These are phyloP conservation scores for Protomyces inouyei DNA, from an alignment of 1,139 yeast genomes.

Conservation along the genomic window DNA sequence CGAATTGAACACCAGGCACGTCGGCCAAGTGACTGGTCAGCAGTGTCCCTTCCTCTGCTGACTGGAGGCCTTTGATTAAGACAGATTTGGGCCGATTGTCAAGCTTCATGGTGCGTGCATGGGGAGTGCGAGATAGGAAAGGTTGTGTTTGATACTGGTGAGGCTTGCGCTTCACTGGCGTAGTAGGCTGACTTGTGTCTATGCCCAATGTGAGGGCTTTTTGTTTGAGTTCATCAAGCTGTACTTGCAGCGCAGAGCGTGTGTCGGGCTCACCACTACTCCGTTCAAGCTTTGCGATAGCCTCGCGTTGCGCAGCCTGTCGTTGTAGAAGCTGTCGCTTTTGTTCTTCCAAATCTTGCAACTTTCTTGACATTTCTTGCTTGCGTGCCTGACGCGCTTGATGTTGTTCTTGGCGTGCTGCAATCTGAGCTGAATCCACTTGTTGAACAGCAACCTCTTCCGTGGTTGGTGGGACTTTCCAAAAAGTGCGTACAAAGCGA, in stretches of 20 bases:
- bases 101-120: conserved; percentile 36
- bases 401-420: conserved; percentile 43
- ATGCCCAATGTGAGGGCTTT: conserved; percentile 41
- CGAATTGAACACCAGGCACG: too few species aligned
- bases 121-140: background rate
- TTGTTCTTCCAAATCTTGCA: conserved; percentile 40
- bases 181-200: conserved; percentile 34
- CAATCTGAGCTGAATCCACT: conserved; percentile 41
- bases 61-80: conserved; percentile 32
- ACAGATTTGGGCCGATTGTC: conserved; percentile 44
- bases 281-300: conserved; percentile 35
- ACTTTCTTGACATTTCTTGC: conserved; percentile 39
- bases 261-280: conserved; percentile 32
- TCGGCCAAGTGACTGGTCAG: too few species aligned
- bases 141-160: conserved; percentile 13
- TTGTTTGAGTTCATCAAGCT: conserved; percentile 39
- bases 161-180: conserved; percentile 28
- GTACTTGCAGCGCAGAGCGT: conserved; percentile 38
- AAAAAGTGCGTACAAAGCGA: conserved; percentile 48
- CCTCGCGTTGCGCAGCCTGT: conserved; percentile 39
- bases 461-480: conserved; percentile 36
- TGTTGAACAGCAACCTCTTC: conserved; percentile 40
- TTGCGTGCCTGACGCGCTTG: conserved; percentile 43
- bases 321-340: conserved; percentile 40
- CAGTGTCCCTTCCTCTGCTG: too few species aligned